Conservation (phyloP, 2,329 filamentous ascomycete genomes). For the Lojkania enalia region DNA sequence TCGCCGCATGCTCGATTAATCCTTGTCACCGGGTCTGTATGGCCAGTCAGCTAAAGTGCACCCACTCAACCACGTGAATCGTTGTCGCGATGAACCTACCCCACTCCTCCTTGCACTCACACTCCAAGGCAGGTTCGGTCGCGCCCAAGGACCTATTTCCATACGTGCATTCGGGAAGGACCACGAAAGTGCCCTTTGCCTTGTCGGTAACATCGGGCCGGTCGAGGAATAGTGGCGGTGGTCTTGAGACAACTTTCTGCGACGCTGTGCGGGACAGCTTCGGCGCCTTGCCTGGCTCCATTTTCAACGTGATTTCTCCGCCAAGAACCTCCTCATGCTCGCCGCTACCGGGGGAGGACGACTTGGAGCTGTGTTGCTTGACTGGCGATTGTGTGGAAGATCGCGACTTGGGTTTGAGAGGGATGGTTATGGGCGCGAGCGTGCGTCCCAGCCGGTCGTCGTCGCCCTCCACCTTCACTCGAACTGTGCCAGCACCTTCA, state of each 20-base stretch:
- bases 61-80: neutral
- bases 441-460: conserved; percentile 21
- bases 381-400: conserved; percentile 39
- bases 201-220: conserved; percentile 78
- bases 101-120: conserved; percentile 93
- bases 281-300: conserved; percentile 67
- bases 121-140: conserved; percentile 91
- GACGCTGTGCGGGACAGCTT: conserved; percentile 75
- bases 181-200: conserved; percentile 74
- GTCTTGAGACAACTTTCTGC: conserved; percentile 67
- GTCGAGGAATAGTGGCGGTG: conserved; percentile 70
- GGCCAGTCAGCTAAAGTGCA: conserved; percentile 34
- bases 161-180: conserved; percentile 86
- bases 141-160: conserved; percentile 88
- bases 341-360: conserved; percentile 44
- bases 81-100: conserved; percentile 62
- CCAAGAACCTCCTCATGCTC: conserved; percentile 59
- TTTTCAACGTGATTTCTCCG: conserved; percentile 64
- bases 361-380: conserved; percentile 33
- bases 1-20: conserved; percentile 87
- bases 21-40: conserved; percentile 53
- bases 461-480: conserved; percentile 33
- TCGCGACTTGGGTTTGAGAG: conserved; percentile 30
- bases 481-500: conserved; percentile 15
- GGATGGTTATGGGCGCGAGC: conserved; percentile 33